Base-by-base conservation (phyloP, 176 grass and related monocot species). In the Phoenix roebelenii region DNA sequence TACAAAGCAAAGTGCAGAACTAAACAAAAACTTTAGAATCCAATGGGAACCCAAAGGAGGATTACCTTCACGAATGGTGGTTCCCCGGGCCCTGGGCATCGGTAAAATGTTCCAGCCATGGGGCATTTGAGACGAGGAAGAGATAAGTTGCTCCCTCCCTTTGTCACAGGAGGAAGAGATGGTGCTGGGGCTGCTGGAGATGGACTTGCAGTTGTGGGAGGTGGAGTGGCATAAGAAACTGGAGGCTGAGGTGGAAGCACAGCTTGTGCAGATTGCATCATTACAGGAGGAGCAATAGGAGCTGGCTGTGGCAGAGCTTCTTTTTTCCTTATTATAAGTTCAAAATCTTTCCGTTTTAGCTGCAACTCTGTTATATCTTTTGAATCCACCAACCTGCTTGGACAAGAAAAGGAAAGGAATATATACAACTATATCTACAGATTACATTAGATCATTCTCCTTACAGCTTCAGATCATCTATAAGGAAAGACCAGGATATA, bases 91-190 rank as follows among this genome's bases (percentile, higher is more conserved):
- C 55, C 53, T 24, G 79, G 67, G 55, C 28, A 59, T 71, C 56
- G 59, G 56, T 82, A 82, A 61, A 82, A 82, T 23, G 79, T 82
- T 20, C 79, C 79, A 15, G 79, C 73, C 79, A 82, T 82, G 6
- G 79, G 79, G 54, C 67, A 72, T 54, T 77, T 77, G 39, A 82
- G 68, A 59, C 61, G 50, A 71, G 73, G 68, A 55, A 61, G 16
- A 5, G 67, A 57, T 50, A 73, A 72, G 16, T 61, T 82, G 54
- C 55, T 53, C 23, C 51, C 71, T 7, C 23, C 24, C 57, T 39
- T 68, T 49, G 50, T 26, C 51, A 72, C 35, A 22, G 79, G 66
- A 53, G 67, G 72, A 18, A 52, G 66, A 57, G 66, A 18, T 19
- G 54, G 51, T 51, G 50, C 4, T 61, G 50, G 28, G 44, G 67